Conservation (phyloP, 164 flowering plant species). For the Sedum album region DNA sequence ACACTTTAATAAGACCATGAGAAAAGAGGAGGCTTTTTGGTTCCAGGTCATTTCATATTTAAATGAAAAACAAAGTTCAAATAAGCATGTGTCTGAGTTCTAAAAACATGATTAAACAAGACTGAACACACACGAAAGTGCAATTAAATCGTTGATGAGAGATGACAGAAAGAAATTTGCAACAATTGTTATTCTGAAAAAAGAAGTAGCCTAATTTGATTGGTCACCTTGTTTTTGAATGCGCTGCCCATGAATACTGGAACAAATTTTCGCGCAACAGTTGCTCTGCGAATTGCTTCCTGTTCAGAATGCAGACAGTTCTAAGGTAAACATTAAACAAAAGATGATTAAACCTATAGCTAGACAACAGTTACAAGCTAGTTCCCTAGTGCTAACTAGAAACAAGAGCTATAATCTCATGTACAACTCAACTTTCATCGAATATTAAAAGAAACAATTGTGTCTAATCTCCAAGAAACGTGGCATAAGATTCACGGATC, state of each 20-base stretch:
- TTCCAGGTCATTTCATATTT: too few relatives aligned
- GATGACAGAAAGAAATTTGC: neutral
- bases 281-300: conserved; percentile 95
- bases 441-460: neutral
- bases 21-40: too few relatives aligned
- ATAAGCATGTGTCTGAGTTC: neutral
- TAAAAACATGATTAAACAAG: too few relatives aligned
- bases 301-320: conserved; percentile 19
- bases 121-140: neutral
- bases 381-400: neutral
- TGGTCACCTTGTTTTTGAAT: conserved; percentile 87
- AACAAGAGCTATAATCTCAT: neutral
- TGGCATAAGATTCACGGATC: neutral
- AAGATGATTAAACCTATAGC: neutral
- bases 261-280: conserved; percentile 74
- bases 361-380: neutral
- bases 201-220: neutral
- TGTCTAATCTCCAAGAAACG: neutral
- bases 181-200: neutral
- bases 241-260: conserved; percentile 99
- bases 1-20: too few relatives aligned
- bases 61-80: neutral
- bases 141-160: neutral
- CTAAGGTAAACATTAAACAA: neutral
- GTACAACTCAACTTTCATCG: neutral